Evolutionary conservation across 805 yeast species (phyloP).

Genomic region (Kregervanrija pseudodelftensis): DNA sequence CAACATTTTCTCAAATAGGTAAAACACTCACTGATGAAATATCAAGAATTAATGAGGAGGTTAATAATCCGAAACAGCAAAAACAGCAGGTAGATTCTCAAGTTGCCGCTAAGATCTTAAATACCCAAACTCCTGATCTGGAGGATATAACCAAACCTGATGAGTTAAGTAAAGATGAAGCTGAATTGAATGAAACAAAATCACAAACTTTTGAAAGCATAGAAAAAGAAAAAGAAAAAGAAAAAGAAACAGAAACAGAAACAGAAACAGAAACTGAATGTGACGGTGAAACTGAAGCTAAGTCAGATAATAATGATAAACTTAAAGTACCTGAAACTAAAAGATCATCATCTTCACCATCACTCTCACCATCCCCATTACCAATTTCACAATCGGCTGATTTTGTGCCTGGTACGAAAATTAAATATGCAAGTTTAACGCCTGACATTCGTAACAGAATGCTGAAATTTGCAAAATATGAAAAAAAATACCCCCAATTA

Average conservation of each 20-base stretch:
- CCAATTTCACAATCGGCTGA: slow-evolving; percentile 9
- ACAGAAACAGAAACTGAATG: not conserved
- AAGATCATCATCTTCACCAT: not conserved
- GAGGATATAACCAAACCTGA: slow-evolving; percentile 40
- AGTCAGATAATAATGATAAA: not conserved
- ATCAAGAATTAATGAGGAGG: slow-evolving; percentile 28
- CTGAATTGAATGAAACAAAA: not conserved
- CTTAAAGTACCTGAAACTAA: not conserved
- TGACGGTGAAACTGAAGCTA: not conserved
- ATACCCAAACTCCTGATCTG: slow-evolving; percentile 41
- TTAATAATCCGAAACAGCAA: slow-evolving; percentile 16
- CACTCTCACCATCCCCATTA: slow-evolving; percentile 5
- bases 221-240: not conserved
- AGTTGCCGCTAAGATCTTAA: slow-evolving; percentile 28
- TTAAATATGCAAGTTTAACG: slow-evolving; percentile 38
- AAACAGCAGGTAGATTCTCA: slow-evolving; percentile 17
- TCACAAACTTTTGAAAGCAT: not conserved
- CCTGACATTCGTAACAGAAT: slow-evolving; percentile 54
- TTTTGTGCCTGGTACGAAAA: slow-evolving; percentile 23
- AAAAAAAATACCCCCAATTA: slow-evolving; percentile 80
- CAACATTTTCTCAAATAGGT: slow-evolving; percentile 52
- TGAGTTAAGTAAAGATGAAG: slow-evolving; percentile 14
- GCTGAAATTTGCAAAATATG: slow-evolving; percentile 77
- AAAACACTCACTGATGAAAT: slow-evolving; percentile 61
- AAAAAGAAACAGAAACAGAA: not conserved